These are phyloP conservation scores for Psilocybe azurescens DNA, from an alignment of 768 basidiomycete genomes.

Conservation along the genomic window DNA sequence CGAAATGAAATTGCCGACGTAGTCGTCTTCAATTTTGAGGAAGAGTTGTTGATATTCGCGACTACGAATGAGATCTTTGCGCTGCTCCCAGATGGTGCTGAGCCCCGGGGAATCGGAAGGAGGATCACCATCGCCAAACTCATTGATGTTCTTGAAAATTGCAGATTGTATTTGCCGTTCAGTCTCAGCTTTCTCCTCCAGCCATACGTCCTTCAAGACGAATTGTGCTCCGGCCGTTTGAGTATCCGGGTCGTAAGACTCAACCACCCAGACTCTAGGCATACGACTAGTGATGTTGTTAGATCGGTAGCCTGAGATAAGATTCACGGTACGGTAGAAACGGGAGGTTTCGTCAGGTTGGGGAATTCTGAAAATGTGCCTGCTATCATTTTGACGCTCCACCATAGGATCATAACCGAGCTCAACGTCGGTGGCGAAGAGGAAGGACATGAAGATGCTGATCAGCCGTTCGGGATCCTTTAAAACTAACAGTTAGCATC, in stretches of 20 bases:
- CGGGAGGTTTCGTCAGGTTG: background rate
- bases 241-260: background rate
- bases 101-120: background rate
- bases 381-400: background rate
- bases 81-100: background rate
- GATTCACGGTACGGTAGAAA: constrained; percentile 16
- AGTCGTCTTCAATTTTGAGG: background rate
- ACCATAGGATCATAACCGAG: constrained; percentile 13
- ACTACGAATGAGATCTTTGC: background rate
- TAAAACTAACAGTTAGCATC: no score
- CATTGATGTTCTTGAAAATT: background rate
- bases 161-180: constrained; percentile 4
- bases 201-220: constrained; percentile 10
- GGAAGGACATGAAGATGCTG: constrained; percentile 3
- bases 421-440: background rate
- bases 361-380: constrained; percentile 16
- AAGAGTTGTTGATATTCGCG: background rate
- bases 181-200: background rate
- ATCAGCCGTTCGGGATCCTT: background rate
- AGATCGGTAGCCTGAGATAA: constrained; percentile 15
- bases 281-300: constrained; percentile 12
- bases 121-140: background rate
- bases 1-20: background rate
- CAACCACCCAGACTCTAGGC: constrained; percentile 2
- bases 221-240: background rate